phyloP scores from a whole-genome alignment of 148 eudicot species.

The Silene conica region DNA sequence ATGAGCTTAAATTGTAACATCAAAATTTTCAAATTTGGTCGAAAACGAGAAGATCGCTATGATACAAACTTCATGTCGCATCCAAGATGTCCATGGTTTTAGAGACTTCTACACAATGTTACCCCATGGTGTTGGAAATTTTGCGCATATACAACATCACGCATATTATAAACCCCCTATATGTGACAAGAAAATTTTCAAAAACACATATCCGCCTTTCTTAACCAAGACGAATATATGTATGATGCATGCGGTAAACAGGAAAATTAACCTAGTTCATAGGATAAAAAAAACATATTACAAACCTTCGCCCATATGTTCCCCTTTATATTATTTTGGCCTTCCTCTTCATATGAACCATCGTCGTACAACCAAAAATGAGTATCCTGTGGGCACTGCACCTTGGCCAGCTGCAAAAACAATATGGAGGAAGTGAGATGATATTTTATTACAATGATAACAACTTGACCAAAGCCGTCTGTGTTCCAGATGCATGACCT shows the following conservation, averaged over 20 bases:
- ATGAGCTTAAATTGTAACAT: not conserved
- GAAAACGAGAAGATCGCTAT: not conserved
- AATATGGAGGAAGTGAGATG: not conserved
- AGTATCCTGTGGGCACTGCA: constrained; percentile 7
- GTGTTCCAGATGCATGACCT: too few species aligned
- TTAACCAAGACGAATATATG: not conserved
- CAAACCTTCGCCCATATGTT: constrained; percentile 9
- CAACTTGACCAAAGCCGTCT: not conserved
- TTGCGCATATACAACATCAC: not conserved
- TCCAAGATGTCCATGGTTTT: not conserved
- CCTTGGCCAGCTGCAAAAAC: constrained; percentile 11
- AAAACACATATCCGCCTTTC: too few species aligned
- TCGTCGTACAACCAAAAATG: constrained; percentile 1
- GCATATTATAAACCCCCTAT: not conserved
- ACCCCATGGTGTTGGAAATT: not conserved
- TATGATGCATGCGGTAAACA: not conserved
- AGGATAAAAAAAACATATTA: not conserved
- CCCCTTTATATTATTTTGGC: constrained; percentile 8
- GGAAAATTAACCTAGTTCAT: not conserved
- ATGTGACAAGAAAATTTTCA: not conserved
- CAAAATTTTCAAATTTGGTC: not conserved
- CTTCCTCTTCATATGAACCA: constrained; percentile 10
- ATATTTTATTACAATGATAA: not conserved
- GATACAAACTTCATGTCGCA: not conserved
- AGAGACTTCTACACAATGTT: not conserved